A percentile compares a stretch with the other conserved stretches of the same genome.
Evolutionary conservation across 2,329 filamentous ascomycete species (phyloP).

Genomic region (Aspergillus ustus): DNA sequence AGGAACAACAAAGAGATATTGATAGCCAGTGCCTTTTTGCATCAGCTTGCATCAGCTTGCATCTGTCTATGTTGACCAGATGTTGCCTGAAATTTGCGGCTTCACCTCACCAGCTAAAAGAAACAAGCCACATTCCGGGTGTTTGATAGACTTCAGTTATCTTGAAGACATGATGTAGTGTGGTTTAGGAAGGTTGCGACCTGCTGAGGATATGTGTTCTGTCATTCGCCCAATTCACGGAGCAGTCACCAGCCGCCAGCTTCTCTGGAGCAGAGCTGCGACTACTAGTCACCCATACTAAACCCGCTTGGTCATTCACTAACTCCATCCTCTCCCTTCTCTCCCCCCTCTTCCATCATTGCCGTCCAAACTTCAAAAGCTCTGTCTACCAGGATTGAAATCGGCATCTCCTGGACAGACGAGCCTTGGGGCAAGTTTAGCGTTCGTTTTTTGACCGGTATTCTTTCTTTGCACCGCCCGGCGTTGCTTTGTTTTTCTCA

Average conservation of each 20-base stretch:
- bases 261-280: not conserved
- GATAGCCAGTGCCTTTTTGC: not conserved
- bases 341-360: constrained; percentile 15
- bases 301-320: constrained; percentile 16
- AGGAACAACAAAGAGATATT: not conserved
- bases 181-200: constrained; percentile 3
- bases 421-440: not conserved
- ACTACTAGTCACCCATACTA: constrained; percentile 14
- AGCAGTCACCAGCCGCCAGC: constrained; percentile 14
- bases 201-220: constrained; percentile 18
- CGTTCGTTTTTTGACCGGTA: constrained; percentile 8
- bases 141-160: not conserved
- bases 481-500: constrained; percentile 29
- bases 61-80: not conserved
- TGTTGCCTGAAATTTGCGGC: not conserved
- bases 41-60: not conserved
- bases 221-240: constrained; percentile 21
- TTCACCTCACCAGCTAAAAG: not conserved
- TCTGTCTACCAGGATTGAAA: constrained; percentile 2
- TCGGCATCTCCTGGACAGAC: not conserved
- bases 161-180: not conserved
- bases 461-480: constrained; percentile 32
- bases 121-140: not conserved
- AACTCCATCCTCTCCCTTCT: constrained; percentile 13
- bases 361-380: constrained; percentile 12